Evolutionary conservation across 2,329 filamentous ascomycete genomes (phyloP).

Genomic region (Fusarium xyrophilum): DNA sequence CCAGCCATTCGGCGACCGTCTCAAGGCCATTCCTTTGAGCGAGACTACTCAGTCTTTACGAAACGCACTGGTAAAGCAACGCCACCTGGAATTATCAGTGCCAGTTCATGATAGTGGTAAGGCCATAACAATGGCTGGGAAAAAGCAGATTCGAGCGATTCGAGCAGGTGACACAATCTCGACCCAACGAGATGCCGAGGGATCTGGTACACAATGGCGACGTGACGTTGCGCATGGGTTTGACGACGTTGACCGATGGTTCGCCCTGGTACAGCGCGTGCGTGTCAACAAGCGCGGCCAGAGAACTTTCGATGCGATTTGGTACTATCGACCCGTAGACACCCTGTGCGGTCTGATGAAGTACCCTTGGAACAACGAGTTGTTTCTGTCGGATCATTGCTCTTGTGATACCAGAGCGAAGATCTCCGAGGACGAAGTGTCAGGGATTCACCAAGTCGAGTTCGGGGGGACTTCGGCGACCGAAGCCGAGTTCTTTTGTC

Average conservation of each 20-base stretch:
- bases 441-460: slow-evolving; percentile 63
- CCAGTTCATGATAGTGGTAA: slow-evolving; percentile 36
- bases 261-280: slow-evolving; percentile 71
- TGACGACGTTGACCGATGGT: slow-evolving; percentile 65
- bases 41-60: slow-evolving; percentile 41
- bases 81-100: slow-evolving; percentile 41
- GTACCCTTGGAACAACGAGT: slow-evolving; percentile 75
- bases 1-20: slow-evolving; percentile 63
- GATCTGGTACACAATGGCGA: slow-evolving; percentile 63
- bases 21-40: slow-evolving; percentile 50
- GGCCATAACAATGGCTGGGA: slow-evolving; percentile 23
- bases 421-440: slow-evolving; percentile 62
- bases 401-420: slow-evolving; percentile 63
- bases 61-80: slow-evolving; percentile 38
- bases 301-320: slow-evolving; percentile 68
- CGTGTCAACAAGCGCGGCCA: slow-evolving; percentile 46
- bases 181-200: slow-evolving; percentile 53
- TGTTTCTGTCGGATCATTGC: slow-evolving; percentile 80
- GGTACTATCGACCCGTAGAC: slow-evolving; percentile 75
- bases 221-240: slow-evolving; percentile 53
- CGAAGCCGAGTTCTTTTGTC: slow-evolving; percentile 67
- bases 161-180: slow-evolving; percentile 58
- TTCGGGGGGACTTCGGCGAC: slow-evolving; percentile 60
- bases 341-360: slow-evolving; percentile 72
- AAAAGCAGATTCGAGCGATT: slow-evolving; percentile 46